Evolutionary conservation across 768 basidiomycete species (phyloP).

Genomic region (Gymnopilus dilepis): DNA sequence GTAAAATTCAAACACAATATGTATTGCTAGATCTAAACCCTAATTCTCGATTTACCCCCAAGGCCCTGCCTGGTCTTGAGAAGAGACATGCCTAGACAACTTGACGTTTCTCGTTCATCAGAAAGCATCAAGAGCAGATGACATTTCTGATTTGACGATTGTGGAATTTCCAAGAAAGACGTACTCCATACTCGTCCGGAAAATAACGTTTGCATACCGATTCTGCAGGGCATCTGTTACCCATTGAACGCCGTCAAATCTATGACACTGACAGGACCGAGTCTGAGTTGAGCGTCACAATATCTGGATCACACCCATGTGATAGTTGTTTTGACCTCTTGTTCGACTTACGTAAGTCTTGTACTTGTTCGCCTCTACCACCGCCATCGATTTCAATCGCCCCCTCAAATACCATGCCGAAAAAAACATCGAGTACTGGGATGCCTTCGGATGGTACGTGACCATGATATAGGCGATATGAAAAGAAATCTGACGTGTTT

Average conservation of each 20-base stretch:
- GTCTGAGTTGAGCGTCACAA: not conserved
- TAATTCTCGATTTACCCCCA: conserved; percentile 11
- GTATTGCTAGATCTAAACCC: conserved; percentile 24
- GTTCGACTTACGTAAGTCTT: conserved; percentile 22
- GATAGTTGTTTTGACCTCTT: too few relatives aligned
- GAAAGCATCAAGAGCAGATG: not conserved
- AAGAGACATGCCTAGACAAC: not conserved
- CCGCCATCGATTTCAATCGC: conserved; percentile 17
- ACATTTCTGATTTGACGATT: too few relatives aligned
- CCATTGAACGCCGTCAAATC: too few relatives aligned
- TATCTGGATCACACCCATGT: not conserved
- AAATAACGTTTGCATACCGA: too few relatives aligned
- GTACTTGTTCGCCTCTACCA: conserved; percentile 14
- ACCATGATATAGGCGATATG: not conserved
- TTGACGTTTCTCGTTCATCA: too few relatives aligned
- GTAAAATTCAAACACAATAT: conserved; percentile 12
- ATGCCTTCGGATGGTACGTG: not conserved
- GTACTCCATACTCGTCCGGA: too few relatives aligned
- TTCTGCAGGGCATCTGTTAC: too few relatives aligned
- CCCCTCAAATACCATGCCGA: conserved; percentile 8
- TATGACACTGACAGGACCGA: not conserved
- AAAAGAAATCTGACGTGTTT: not conserved
- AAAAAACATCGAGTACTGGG: not conserved
- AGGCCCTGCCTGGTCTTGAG: not conserved
- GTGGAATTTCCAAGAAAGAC: too few relatives aligned